A percentile compares a stretch with the other conserved stretches of the same genome.
These are phyloP conservation scores for Paulownia fortunei DNA, from an alignment of 257 asterid species.

Conservation along the genomic window DNA sequence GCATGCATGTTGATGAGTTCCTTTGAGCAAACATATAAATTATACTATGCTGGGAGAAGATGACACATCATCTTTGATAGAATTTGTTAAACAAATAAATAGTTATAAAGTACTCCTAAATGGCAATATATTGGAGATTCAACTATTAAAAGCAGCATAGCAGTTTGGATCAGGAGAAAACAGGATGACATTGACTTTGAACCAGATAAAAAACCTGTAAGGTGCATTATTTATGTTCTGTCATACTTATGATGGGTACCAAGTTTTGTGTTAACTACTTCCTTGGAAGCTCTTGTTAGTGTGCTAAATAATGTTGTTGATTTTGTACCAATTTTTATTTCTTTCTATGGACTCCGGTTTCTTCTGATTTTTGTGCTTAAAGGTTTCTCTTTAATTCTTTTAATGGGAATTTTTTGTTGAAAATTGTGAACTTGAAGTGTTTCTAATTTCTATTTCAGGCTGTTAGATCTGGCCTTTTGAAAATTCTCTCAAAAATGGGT, in stretches of 20 bases:
- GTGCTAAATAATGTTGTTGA: not conserved
- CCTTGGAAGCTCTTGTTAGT: not conserved
- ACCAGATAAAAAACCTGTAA: not conserved
- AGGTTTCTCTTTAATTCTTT: not conserved
- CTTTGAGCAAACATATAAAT: not conserved
- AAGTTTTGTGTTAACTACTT: not conserved
- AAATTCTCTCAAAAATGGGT: conserved; percentile 98
- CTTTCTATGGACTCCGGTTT: not conserved
- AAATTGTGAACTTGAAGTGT: conserved; percentile 23
- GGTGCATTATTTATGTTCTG: not conserved
- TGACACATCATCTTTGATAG: not conserved
- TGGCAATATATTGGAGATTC: not conserved
- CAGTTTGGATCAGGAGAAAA: not conserved
- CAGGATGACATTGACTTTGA: not conserved
- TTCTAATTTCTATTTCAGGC: conserved; percentile 64
- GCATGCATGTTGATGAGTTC: conserved; percentile 5
- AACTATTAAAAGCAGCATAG: not conserved
- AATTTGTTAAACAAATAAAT: not conserved
- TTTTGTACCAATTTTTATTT: not conserved
- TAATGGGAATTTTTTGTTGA: conserved; percentile 11
- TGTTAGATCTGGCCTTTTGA: conserved; percentile 81
- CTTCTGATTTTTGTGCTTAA: conserved; percentile 5
- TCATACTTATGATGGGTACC: not conserved
- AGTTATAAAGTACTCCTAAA: not conserved
- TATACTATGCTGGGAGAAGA: not conserved